Conservation (phyloP, 345 rosid species). For the Lepidium aucheri region DNA sequence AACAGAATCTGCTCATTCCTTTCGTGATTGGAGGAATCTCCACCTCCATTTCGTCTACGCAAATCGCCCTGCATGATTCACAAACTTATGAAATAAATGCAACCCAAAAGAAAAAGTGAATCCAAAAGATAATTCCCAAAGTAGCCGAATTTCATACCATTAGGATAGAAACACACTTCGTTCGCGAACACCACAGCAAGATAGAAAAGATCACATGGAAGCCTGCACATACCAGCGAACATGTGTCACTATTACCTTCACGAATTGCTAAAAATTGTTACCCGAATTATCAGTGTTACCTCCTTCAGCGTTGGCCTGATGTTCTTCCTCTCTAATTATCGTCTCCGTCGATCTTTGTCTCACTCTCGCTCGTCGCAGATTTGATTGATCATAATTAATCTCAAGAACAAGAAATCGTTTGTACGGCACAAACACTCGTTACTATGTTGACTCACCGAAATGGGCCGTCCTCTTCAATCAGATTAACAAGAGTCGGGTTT, state of each 20-base stretch:
- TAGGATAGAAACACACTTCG: not conserved
- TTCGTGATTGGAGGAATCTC: conserved; percentile 26
- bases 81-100: not conserved
- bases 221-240: conserved; percentile 4
- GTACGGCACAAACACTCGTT: too few species aligned
- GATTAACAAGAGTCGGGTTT: too few species aligned
- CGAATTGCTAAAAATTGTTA: not conserved
- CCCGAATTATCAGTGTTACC: too few species aligned
- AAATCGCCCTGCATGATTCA: conserved; percentile 27
- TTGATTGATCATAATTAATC: too few species aligned
- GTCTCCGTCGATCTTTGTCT: too few species aligned
- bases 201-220: not conserved
- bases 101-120: not conserved
- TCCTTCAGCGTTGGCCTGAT: too few species aligned
- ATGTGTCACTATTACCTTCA: not conserved
- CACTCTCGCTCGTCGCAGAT: too few species aligned
- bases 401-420: too few species aligned
- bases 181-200: not conserved
- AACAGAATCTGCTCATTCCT: conserved; percentile 14
- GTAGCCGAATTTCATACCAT: conserved; percentile 2
- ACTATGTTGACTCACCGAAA: too few species aligned
- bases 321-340: too few species aligned
- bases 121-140: not conserved
- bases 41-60: conserved; percentile 12
- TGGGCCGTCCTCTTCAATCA: too few species aligned